phyloP scores from a whole-genome alignment of 371 early-diverging fungal genomes.

The Syncephalastrum sp. region DNA sequence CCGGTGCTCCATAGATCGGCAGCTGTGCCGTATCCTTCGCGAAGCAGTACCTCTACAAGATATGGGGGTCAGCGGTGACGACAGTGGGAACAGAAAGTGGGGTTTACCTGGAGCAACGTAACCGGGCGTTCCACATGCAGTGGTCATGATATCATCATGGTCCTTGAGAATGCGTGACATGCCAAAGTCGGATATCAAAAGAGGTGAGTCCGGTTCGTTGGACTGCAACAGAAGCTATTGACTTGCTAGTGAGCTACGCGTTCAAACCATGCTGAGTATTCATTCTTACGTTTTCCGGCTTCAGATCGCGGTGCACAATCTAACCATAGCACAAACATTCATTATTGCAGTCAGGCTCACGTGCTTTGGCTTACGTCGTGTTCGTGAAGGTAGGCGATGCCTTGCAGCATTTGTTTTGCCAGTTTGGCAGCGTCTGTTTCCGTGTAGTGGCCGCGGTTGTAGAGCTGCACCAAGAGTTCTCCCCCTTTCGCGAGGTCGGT shows the following conservation, averaged over 20 bases:
- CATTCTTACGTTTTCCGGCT: conserved; percentile 71
- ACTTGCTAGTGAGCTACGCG: too few relatives aligned
- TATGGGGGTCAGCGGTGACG: too few relatives aligned
- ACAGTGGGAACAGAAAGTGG: too few relatives aligned
- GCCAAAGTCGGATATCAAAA: conserved; percentile 83
- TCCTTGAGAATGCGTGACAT: conserved; percentile 72
- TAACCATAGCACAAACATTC: conserved; percentile 5
- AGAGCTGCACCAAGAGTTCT: conserved; percentile 82
- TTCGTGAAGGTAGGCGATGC: conserved; percentile 77
- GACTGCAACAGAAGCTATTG: conserved; percentile 59
- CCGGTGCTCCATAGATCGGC: conserved; percentile 93
- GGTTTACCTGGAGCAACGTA: conserved; percentile 74
- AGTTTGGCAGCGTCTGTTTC: conserved; percentile 70
- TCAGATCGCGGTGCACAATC: conserved; percentile 87
- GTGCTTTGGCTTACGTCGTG: conserved; percentile 46
- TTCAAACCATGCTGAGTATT: too few relatives aligned
- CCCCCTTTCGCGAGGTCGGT: conserved; percentile 87
- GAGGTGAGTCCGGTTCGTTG: conserved; percentile 44
- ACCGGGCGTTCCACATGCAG: conserved; percentile 86
- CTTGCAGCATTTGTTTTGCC: conserved; percentile 74
- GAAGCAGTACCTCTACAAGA: conserved; percentile 64
- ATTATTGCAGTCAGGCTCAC: too few relatives aligned
- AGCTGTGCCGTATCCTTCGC: conserved; percentile 60
- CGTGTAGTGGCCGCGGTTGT: conserved; percentile 73
- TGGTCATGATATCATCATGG: conserved; percentile 64